Base-by-base conservation (phyloP, 345 rosid species). In the Microcos paniculata region DNA sequence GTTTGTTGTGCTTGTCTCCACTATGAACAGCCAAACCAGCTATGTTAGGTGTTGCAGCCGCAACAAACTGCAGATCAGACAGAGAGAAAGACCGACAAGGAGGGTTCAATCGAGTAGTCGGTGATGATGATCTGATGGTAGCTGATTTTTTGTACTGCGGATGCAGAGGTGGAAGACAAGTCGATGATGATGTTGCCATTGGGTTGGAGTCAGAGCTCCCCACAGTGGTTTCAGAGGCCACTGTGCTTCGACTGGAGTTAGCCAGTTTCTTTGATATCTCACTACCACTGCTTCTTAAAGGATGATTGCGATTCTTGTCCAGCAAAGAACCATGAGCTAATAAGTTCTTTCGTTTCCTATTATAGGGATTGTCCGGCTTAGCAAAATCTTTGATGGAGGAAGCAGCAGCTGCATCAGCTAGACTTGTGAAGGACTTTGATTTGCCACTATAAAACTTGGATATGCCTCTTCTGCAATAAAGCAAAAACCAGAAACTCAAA, bases 351-450 rank as follows among this genome's bases (percentile, higher is more conserved):
- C 82, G 85, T 71, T 84, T 84, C 79, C 64, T 79, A 48, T 30
- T 72, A 66, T 77, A 81, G 1, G 82, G 77, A 81, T 80, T 77
- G 48, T 82, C 88, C 0, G 85, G 90, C 79, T 87, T 87, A 5
- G 76, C 83, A 42, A 87, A 59, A 52, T 84, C 86, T 62, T 81
- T 70, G 38, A 79, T 42, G 1, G 84, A 84, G 45, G 72, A 70
- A 72, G 62, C 67, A 46, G 78, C 62, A 26, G 79, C 83, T 0
- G 80, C 85, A 72, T 82, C 88, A 38, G 81, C 83, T 42, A 84
- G 76, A 67, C 88, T 77, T n/a, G 88, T 84, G 76, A 87, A 87
- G 10, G 90, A 87, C 77, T 81, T 87, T 53, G 90, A 82, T 65
- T 79, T 87, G 51, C 90, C 85, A 64, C 21, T 72, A 70, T 87